These are phyloP conservation scores for Plantago elongata DNA, from an alignment of 257 asterid species.

Conservation along the genomic window DNA sequence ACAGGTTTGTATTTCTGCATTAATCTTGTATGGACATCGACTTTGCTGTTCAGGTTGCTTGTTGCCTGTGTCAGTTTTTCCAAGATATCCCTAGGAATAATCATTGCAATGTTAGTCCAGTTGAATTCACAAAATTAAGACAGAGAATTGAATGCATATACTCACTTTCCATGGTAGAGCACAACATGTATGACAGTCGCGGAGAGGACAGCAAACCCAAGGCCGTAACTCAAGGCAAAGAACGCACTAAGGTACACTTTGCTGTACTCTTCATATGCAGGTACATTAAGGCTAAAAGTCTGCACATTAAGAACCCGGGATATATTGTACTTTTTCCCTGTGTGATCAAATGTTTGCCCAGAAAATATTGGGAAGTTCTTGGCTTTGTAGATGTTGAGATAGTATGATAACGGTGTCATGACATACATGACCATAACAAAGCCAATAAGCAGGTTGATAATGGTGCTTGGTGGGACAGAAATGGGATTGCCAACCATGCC, in stretches of 20 bases:
- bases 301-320: conserved; percentile 35
- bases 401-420: conserved; percentile 43
- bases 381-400: conserved; percentile 37
- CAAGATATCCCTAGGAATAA: conserved; percentile 30
- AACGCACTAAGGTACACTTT: conserved; percentile 52
- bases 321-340: conserved; percentile 32
- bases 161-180: conserved; percentile 61
- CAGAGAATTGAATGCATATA: not conserved
- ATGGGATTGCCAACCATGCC: conserved; percentile 44
- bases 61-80: conserved; percentile 26
- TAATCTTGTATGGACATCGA: conserved; percentile 63
- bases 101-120: too few species aligned
- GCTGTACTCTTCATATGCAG: conserved; percentile 44
- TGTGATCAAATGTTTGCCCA: conserved; percentile 30
- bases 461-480: conserved; percentile 49
- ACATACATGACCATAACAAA: conserved; percentile 45
- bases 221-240: conserved; percentile 60
- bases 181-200: conserved; percentile 63
- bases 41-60: conserved; percentile 21
- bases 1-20: conserved; percentile 54
- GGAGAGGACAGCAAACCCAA: conserved; percentile 57
- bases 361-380: conserved; percentile 54
- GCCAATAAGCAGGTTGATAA: conserved; percentile 36
- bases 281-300: conserved; percentile 32
- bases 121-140: too few species aligned